These are phyloP conservation scores for Pseudozyma tsukubaensis DNA, from an alignment of 1,284 basidiomycete genomes.

Conservation along the genomic window DNA sequence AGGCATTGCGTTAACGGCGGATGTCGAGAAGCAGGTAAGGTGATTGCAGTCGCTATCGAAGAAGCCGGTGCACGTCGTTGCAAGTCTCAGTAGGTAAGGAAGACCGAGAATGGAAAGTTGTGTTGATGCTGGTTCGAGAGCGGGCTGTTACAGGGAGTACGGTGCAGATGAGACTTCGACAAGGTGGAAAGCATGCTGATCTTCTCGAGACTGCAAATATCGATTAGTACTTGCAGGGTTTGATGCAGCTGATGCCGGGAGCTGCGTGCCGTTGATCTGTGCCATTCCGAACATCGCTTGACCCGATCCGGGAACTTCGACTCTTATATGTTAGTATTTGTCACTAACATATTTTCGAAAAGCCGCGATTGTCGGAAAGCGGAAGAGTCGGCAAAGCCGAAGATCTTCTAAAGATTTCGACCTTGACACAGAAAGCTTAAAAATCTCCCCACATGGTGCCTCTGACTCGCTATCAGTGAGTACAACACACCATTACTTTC, in stretches of 20 bases:
- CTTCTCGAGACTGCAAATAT: background rate
- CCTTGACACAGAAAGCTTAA: background rate
- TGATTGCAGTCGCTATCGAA: background rate
- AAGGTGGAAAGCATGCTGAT: background rate
- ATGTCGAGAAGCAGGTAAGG: background rate
- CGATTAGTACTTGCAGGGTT: background rate
- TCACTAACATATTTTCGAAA: background rate
- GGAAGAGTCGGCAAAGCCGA: constrained; percentile 25
- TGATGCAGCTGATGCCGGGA: background rate
- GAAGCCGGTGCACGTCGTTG: background rate
- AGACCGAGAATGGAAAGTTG: background rate
- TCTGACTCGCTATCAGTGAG: constrained; percentile 9
- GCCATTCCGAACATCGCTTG: background rate
- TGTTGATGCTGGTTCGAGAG: background rate
- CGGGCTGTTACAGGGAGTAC: background rate
- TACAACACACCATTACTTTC: background rate
- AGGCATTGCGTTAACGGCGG: constrained; percentile 8
- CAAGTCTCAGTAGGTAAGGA: background rate
- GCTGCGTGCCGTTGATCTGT: background rate
- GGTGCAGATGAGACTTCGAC: background rate
- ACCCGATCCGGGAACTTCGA: constrained; percentile 2
- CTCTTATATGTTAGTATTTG: background rate
- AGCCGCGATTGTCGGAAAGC: background rate
- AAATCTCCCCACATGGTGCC: constrained; percentile 16
- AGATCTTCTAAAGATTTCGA: constrained; percentile 31